These are phyloP conservation scores for Parmelia sp. DNA, from an alignment of 495 filamentous ascomycete species.

Conservation along the genomic window DNA sequence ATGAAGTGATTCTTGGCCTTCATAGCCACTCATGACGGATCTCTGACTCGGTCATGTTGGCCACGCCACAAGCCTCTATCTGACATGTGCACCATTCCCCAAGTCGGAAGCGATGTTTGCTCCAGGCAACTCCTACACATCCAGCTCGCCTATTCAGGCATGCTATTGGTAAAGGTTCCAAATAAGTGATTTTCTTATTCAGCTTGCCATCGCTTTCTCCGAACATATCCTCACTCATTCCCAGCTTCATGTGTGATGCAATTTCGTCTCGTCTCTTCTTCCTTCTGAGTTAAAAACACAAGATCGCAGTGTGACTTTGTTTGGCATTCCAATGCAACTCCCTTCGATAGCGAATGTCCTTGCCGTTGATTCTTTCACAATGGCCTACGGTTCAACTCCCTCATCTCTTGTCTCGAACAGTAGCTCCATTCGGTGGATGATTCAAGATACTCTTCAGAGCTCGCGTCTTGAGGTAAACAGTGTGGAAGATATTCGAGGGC, in stretches of 20 bases:
- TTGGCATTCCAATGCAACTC: slow-evolving; percentile 1
- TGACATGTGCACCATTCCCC: slow-evolving; percentile 2
- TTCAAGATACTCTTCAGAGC: slow-evolving; percentile 38
- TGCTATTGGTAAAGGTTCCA: slow-evolving; percentile 11
- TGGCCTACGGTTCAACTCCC: slow-evolving; percentile 4
- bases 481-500: slow-evolving; percentile 41
- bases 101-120: neutral
- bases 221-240: neutral
- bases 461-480: slow-evolving; percentile 37
- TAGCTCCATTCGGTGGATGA: slow-evolving; percentile 36
- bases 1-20: neutral
- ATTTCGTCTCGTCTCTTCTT: neutral
- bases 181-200: neutral
- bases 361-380: slow-evolving; percentile 5
- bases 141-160: slow-evolving; percentile 15
- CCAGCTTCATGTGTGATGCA: neutral
- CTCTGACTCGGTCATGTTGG: neutral
- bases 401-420: slow-evolving; percentile 18
- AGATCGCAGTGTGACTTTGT: neutral
- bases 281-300: neutral
- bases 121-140: neutral
- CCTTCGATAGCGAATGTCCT: slow-evolving; percentile 10
- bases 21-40: neutral
- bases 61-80: slow-evolving; percentile 4
- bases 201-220: slow-evolving; percentile 1